phyloP scores from a whole-genome alignment of 768 basidiomycete genomes.

The Rhodocollybia butyracea region DNA sequence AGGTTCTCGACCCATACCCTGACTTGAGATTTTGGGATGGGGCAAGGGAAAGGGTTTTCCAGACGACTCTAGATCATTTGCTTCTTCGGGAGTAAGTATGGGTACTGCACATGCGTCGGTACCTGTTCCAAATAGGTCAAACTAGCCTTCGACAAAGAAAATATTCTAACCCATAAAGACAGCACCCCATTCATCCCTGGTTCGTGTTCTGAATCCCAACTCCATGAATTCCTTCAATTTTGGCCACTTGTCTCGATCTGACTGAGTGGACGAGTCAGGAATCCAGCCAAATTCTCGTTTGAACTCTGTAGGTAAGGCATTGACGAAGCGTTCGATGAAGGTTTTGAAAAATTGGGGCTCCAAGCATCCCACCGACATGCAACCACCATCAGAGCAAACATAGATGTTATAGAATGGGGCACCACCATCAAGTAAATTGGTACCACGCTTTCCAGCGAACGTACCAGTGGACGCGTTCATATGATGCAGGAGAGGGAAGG shows the following conservation, averaged over 20 bases:
- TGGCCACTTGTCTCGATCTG: constrained; percentile 52
- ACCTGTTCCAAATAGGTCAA: constrained; percentile 34
- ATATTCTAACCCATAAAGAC: constrained; percentile 57
- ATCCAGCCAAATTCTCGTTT: constrained; percentile 48
- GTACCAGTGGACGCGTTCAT: constrained; percentile 7
- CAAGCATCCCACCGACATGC: constrained; percentile 75
- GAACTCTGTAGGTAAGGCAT: constrained; percentile 47
- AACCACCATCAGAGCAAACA: constrained; percentile 65
- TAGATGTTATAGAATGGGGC: constrained; percentile 79
- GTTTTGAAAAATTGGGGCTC: constrained; percentile 69
- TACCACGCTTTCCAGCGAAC: constrained; percentile 46
- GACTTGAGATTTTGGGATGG: constrained; percentile 41
- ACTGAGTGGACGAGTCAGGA: constrained; percentile 46
- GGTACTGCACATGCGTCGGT: constrained; percentile 74
- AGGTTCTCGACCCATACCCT: not conserved
- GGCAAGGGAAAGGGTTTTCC: constrained; percentile 41
- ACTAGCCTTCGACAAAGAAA: not conserved
- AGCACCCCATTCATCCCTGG: constrained; percentile 66
- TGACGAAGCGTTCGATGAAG: constrained; percentile 56
- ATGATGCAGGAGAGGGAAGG: constrained; percentile 58
- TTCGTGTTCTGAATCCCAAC: constrained; percentile 55
- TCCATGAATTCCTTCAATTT: constrained; percentile 53
- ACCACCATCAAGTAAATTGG: constrained; percentile 69
- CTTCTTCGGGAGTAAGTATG: constrained; percentile 63
- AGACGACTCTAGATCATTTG: constrained; percentile 38